Evolutionary conservation across 202 grass and related monocot genomes (phyloP).

Genomic region (Carex arenaria): DNA sequence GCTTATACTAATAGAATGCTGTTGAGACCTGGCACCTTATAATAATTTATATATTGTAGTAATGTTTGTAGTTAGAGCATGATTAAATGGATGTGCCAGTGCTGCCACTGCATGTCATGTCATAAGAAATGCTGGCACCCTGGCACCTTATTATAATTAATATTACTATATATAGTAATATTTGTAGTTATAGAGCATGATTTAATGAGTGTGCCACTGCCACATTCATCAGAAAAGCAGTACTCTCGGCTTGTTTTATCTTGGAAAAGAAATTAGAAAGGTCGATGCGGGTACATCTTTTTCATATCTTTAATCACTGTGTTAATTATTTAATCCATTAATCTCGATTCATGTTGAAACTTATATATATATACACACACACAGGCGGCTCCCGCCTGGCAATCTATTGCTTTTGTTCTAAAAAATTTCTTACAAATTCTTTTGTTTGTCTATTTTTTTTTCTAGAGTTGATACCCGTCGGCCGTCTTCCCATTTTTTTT

Average conservation of each 20-base stretch:
- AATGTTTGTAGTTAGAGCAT: not conserved
- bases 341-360: not conserved
- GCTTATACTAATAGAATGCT: not conserved
- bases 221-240: not conserved
- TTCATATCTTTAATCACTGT: not conserved
- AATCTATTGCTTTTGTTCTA: not conserved
- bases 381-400: not conserved
- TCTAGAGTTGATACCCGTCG: no score
- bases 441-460: not conserved
- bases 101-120: not conserved
- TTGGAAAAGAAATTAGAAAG: no score
- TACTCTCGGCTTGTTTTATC: no score
- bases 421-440: not conserved
- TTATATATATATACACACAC: not conserved
- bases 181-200: not conserved
- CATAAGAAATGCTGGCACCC: not conserved
- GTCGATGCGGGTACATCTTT: not conserved
- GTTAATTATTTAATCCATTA: not conserved
- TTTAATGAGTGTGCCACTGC: not conserved
- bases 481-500: not conserved
- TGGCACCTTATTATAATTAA: not conserved
- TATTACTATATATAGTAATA: not conserved
- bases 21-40: conserved; percentile 8
- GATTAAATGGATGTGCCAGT: not conserved
- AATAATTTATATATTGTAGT: not conserved